A percentile compares a stretch with the other conserved stretches of the same genome.
Conservation (phyloP, 257 asterid genomes). For the Salvia hispanica region DNA sequence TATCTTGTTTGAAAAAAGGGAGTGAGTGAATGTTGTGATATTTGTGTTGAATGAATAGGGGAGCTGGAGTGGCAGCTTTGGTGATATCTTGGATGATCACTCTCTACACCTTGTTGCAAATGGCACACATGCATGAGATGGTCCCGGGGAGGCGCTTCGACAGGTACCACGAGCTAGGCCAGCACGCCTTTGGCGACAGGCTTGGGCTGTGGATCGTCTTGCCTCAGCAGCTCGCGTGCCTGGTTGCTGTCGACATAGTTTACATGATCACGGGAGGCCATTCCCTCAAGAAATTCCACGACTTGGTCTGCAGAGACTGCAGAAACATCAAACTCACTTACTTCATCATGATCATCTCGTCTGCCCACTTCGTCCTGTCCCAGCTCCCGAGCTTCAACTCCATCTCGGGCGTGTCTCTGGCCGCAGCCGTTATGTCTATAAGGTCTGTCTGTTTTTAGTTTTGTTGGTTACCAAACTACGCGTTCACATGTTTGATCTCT, state of each 20-base stretch:
- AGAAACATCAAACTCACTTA: conserved; percentile 2
- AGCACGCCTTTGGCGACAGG: background rate
- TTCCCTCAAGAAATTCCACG: conserved; percentile 11
- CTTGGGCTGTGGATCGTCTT: conserved; percentile 10
- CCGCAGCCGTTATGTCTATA: conserved; percentile 9
- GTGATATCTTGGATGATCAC: conserved; percentile 11
- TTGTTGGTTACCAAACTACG: too few species aligned
- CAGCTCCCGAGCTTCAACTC: conserved; percentile 7
- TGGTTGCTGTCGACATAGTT: conserved; percentile 1
- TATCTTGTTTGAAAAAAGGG: too few species aligned
- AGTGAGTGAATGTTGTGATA: background rate
- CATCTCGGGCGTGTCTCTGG: background rate
- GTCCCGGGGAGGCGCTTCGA: conserved; percentile 15
- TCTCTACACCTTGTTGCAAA: conserved; percentile 3
- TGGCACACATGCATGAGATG: conserved; percentile 16
- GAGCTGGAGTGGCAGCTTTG: conserved; percentile 7
- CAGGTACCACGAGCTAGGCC: conserved; percentile 10
- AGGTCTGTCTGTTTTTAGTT: background rate
- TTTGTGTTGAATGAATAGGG: background rate
- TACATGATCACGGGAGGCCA: conserved; percentile 16
- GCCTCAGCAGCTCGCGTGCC: conserved; percentile 12
- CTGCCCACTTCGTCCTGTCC: conserved; percentile 17
- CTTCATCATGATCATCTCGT: conserved; percentile 4
- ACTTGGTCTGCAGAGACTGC: background rate
- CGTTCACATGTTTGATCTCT: background rate